Conservation (phyloP, 2,329 filamentous ascomycete genomes). For the Xylariales sp. region DNA sequence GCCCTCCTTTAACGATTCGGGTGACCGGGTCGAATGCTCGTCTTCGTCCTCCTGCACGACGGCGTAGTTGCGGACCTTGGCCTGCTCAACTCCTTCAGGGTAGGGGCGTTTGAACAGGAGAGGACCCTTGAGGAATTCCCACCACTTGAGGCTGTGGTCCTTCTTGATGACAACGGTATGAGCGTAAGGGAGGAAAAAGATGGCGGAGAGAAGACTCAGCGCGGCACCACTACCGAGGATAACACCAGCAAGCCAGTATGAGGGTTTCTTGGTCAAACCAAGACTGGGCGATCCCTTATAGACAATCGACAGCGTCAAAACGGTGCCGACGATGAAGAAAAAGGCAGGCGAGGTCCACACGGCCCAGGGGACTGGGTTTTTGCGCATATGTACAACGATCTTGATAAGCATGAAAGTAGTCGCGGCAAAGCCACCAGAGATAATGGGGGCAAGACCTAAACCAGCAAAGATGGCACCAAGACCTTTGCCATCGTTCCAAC, state of each 20-base stretch:
- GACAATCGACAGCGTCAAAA: constrained; percentile 81
- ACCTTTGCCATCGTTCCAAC: constrained; percentile 75
- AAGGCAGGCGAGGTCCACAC: constrained; percentile 79
- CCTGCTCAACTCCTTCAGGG: constrained; percentile 63
- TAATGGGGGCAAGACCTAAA: constrained; percentile 76
- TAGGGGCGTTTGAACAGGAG: constrained; percentile 70
- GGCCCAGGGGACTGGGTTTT: constrained; percentile 77
- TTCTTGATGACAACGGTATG: constrained; percentile 75
- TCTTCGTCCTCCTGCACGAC: constrained; percentile 76
- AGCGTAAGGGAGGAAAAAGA: constrained; percentile 81
- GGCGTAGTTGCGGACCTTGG: constrained; percentile 78
- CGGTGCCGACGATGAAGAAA: constrained; percentile 79
- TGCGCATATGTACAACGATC: constrained; percentile 75
- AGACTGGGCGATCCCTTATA: constrained; percentile 83
- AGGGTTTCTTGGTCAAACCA: constrained; percentile 72
- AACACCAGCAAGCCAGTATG: constrained; percentile 74
- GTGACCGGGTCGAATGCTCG: constrained; percentile 18
- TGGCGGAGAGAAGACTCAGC: constrained; percentile 66
- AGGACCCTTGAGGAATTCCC: constrained; percentile 71
- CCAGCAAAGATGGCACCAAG: constrained; percentile 79
- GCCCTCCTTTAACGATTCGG: constrained; percentile 32
- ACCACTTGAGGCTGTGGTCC: constrained; percentile 73
- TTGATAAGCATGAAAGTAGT: constrained; percentile 80
- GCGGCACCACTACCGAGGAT: constrained; percentile 73
- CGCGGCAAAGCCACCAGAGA: constrained; percentile 73